Conservation (phyloP, 352 stramenopile species). For the Globisporangium nagaii region DNA sequence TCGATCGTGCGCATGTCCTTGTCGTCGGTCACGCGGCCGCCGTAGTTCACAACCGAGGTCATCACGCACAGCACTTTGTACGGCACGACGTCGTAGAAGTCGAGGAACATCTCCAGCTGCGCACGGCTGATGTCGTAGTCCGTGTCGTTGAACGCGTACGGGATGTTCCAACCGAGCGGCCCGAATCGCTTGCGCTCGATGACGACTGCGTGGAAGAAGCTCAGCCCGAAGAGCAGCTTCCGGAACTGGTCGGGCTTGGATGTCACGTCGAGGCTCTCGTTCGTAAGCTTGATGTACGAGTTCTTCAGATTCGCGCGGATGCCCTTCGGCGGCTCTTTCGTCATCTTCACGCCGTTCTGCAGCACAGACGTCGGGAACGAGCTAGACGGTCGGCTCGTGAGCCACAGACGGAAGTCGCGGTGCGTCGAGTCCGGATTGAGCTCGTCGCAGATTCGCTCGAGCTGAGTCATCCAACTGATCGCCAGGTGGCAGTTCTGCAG, state of each 20-base stretch:
- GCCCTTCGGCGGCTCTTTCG: conserved; percentile 90
- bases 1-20: conserved; percentile 88
- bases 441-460: conserved; percentile 91
- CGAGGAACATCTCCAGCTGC: conserved; percentile 90
- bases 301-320: conserved; percentile 86
- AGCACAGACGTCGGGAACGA: conserved; percentile 85
- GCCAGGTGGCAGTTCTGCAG: conserved; percentile 91
- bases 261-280: conserved; percentile 35
- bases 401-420: conserved; percentile 92
- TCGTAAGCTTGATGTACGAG: conserved; percentile 89
- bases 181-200: conserved; percentile 87
- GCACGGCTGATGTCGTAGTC: conserved; percentile 74
- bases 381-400: conserved; percentile 72
- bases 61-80: conserved; percentile 88
- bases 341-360: conserved; percentile 93
- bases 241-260: conserved; percentile 23
- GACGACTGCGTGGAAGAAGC: conserved; percentile 55
- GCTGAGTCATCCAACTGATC: conserved; percentile 90
- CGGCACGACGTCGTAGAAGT: conserved; percentile 79
- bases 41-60: conserved; percentile 90
- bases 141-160: conserved; percentile 87
- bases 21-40: conserved; percentile 91
- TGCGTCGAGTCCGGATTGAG: conserved; percentile 79
- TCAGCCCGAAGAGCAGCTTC: conserved; percentile 66
- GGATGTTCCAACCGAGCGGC: conserved; percentile 87